Conservation (phyloP, 2,329 filamentous ascomycete genomes). For the Aspergillus unguis region DNA sequence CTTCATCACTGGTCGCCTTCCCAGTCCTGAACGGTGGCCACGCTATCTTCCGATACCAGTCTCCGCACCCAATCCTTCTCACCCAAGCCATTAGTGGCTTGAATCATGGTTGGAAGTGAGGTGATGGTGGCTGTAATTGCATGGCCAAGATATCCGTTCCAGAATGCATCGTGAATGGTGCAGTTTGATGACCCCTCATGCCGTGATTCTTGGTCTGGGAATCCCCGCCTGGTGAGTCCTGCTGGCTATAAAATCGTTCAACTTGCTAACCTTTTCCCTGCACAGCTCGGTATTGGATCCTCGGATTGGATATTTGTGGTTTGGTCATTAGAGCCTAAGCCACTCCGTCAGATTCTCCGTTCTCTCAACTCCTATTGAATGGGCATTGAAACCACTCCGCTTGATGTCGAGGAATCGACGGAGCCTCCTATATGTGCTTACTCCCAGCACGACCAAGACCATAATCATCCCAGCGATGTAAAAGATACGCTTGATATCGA, state of each 20-base stretch:
- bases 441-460: slow-evolving; percentile 24
- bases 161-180: slow-evolving; percentile 8
- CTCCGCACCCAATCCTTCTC: slow-evolving; percentile 9
- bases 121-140: slow-evolving; percentile 10
- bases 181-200: slow-evolving; percentile 17
- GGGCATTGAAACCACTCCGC: slow-evolving; percentile 37
- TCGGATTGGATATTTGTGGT: no score
- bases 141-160: slow-evolving; percentile 18
- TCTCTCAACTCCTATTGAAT: slow-evolving; percentile 32
- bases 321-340: no score
- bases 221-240: not conserved
- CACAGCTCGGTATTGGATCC: no score
- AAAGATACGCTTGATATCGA: slow-evolving; percentile 17
- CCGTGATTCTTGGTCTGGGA: slow-evolving; percentile 1
- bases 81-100: slow-evolving; percentile 17
- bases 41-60: not conserved
- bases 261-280: not conserved
- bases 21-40: not conserved
- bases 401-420: slow-evolving; percentile 43
- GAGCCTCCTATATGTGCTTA: slow-evolving; percentile 40
- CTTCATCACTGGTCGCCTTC: slow-evolving; percentile 9
- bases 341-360: not conserved
- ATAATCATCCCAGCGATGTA: slow-evolving; percentile 20
- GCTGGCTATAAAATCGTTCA: no score
- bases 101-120: slow-evolving; percentile 3